These are phyloP conservation scores for Isabelozyma pseudorhagii DNA, from an alignment of 805 yeast species.

Conservation along the genomic window DNA sequence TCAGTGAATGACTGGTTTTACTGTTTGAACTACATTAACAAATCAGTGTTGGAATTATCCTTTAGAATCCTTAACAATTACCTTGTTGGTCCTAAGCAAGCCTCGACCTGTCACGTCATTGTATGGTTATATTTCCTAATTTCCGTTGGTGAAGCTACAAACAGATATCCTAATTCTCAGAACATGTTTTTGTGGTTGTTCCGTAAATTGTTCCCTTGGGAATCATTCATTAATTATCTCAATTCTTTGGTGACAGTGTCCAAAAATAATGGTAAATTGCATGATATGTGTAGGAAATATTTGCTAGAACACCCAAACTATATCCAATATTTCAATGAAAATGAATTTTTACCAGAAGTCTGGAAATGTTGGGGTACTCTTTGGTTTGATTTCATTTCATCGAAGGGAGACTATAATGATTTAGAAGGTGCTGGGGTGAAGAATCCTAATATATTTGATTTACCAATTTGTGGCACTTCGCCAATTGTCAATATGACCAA, in stretches of 20 bases:
- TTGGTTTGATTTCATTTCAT: conserved; percentile 64
- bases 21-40: conserved; percentile 53
- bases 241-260: conserved; percentile 50
- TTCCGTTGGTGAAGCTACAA: conserved; percentile 56
- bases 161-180: conserved; percentile 42
- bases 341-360: conserved; percentile 68
- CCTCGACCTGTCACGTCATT: conserved; percentile 68
- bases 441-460: conserved; percentile 53
- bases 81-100: conserved; percentile 65
- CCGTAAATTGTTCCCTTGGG: conserved; percentile 66
- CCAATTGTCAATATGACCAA: conserved; percentile 20
- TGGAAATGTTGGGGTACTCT: conserved; percentile 86
- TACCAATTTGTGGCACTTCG: conserved; percentile 60
- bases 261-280: conserved; percentile 21
- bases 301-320: conserved; percentile 28
- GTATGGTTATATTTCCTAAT: conserved; percentile 75
- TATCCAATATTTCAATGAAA: conserved; percentile 50
- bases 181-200: conserved; percentile 50
- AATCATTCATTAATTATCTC: conserved; percentile 57
- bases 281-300: conserved; percentile 16
- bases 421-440: conserved; percentile 55
- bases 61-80: conserved; percentile 65
- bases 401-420: conserved; percentile 51
- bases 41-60: conserved; percentile 65
- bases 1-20: conserved; percentile 51